Evolutionary conservation across 2,329 filamentous ascomycete genomes (phyloP).

Genomic region (Aspergillus pseudoterreus): DNA sequence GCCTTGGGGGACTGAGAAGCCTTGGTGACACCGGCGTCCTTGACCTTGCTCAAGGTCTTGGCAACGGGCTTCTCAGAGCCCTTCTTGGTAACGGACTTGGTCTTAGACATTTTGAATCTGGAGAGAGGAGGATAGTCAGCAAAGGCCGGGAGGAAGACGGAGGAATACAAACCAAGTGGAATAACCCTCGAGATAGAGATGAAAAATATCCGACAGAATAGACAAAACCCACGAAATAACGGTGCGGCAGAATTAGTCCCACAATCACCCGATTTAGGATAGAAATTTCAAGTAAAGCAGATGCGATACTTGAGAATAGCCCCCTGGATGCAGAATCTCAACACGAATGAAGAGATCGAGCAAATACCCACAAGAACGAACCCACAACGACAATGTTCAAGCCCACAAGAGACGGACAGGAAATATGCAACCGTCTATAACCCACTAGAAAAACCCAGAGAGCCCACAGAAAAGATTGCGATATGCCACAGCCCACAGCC

Average conservation of each 20-base stretch:
- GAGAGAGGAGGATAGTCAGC: constrained; percentile 8
- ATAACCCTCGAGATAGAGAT: not conserved
- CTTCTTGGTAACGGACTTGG: constrained; percentile 38
- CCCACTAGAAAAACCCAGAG: constrained; percentile 37
- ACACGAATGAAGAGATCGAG: constrained; percentile 16
- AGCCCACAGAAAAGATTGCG: constrained; percentile 41
- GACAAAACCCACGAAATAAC: constrained; percentile 15
- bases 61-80: constrained; percentile 36
- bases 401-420: constrained; percentile 43
- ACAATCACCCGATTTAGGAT: constrained; percentile 34
- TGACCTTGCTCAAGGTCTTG: constrained; percentile 47
- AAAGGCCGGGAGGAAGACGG: not conserved
- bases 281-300: constrained; percentile 28
- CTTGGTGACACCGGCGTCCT: constrained; percentile 45
- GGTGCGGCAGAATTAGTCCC: constrained; percentile 37
- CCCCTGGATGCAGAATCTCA: constrained; percentile 14
- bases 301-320: constrained; percentile 8
- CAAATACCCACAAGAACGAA: constrained; percentile 36
- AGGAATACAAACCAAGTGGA: constrained; percentile 2
- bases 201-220: constrained; percentile 3
- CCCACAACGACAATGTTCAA: constrained; percentile 41
- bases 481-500: constrained; percentile 42
- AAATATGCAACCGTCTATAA: constrained; percentile 38
- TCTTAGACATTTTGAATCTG: constrained; percentile 43
- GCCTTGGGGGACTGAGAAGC: constrained; percentile 40